Evolutionary conservation across 768 basidiomycete species (phyloP).

Genomic region (Boletus subcaerulescens): DNA sequence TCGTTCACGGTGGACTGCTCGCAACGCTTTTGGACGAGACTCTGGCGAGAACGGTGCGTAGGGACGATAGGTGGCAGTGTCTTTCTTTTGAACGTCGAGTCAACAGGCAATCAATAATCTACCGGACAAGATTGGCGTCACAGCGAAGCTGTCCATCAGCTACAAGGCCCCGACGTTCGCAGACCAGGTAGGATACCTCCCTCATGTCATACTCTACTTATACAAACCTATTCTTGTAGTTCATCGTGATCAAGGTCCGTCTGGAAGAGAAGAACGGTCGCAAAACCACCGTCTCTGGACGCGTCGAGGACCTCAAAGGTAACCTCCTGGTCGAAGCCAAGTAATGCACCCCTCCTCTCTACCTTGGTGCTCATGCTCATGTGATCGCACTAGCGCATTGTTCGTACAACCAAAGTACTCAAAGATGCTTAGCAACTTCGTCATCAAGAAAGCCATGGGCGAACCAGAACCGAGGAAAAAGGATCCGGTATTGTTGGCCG

Average conservation of each 20-base stretch:
- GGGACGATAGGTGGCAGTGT: neutral
- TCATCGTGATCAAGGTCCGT: constrained; percentile 74
- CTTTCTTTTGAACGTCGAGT: constrained; percentile 1
- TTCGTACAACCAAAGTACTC: constrained; percentile 93
- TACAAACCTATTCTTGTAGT: constrained; percentile 42
- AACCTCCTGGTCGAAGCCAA: constrained; percentile 77
- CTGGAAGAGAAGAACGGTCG: constrained; percentile 71
- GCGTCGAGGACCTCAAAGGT: constrained; percentile 79
- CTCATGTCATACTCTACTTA: neutral
- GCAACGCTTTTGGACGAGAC: constrained; percentile 89
- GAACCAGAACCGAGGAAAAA: constrained; percentile 37
- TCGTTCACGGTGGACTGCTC: constrained; percentile 89
- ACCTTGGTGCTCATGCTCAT: neutral
- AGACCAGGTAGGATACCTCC: constrained; percentile 59
- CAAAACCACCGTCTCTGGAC: constrained; percentile 68
- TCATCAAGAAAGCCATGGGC: constrained; percentile 65
- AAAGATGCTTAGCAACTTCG: constrained; percentile 60
- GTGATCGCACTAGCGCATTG: constrained; percentile 47
- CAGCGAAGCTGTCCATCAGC: constrained; percentile 76
- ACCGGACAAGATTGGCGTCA: constrained; percentile 89
- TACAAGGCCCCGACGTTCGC: constrained; percentile 89
- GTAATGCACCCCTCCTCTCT: constrained; percentile 42
- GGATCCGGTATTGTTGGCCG: constrained; percentile 25
- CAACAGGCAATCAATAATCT: constrained; percentile 78
- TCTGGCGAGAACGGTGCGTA: constrained; percentile 70